phyloP scores from a whole-genome alignment of 225 moss, liverwort and hornwort genomes.

The Lunularia cruciata region DNA sequence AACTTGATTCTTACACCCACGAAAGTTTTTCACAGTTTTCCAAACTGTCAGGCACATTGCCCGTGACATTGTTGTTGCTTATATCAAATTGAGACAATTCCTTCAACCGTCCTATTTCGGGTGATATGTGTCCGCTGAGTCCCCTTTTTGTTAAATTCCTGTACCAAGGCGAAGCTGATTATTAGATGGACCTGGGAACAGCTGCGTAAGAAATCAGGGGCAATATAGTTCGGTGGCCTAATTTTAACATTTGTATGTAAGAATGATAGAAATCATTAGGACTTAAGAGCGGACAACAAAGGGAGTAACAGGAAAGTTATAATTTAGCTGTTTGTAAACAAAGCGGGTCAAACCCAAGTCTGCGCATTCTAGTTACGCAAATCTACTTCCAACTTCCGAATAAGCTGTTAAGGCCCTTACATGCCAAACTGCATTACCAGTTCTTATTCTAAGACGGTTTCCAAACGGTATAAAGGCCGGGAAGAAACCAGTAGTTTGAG shows the following conservation, averaged over 20 bases:
- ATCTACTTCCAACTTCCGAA: too few species aligned
- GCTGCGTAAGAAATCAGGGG: too few species aligned
- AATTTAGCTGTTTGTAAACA: background rate
- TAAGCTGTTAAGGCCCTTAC: too few species aligned
- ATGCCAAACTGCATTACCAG: too few species aligned
- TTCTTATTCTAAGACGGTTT: too few species aligned
- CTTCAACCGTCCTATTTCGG: conserved; percentile 16
- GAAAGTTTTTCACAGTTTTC: background rate
- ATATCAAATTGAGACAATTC: conserved; percentile 8
- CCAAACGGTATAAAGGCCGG: too few species aligned
- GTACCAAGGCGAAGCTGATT: background rate
- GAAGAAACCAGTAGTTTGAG: too few species aligned
- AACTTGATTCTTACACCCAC: background rate
- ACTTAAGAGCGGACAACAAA: background rate
- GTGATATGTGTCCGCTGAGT: conserved; percentile 15
- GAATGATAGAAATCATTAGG: background rate
- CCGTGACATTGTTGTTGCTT: conserved; percentile 5
- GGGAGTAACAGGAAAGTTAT: background rate
- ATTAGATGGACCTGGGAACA: background rate
- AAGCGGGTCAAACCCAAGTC: too few species aligned
- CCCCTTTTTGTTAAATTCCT: conserved; percentile 14
- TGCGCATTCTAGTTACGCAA: too few species aligned
- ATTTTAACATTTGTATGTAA: background rate
- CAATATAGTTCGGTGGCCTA: too few species aligned
- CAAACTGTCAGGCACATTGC: background rate